Base-by-base conservation (phyloP, 1,139 yeast genomes). In the Scheffersomyces parashehatae region DNA sequence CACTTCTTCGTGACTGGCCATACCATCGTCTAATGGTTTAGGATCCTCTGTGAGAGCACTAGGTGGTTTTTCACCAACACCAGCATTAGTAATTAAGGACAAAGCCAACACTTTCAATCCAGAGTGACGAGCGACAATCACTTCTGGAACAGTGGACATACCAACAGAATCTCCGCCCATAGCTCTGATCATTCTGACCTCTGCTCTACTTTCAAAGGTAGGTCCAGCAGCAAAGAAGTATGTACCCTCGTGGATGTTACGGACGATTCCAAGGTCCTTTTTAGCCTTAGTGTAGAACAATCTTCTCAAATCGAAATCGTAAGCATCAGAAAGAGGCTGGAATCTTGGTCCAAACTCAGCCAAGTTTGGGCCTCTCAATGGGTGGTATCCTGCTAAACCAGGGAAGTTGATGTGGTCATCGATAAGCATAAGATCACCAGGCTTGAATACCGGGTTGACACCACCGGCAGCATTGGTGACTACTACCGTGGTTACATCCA, bases 391-490 rank as follows among this genome's bases (percentile, higher is more conserved):
- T 2, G 93, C 83, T 49, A 93, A 72, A 0, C 99, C 98, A 0
- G 97, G 96, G 48, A 91, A 63, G 62, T 90, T 90, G 56, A 93
- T 78, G 63, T 93, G 99, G 60, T 90, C 98, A 53, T 79, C 79
- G 47, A 93, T 79, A 42, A 93, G 75, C 97, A 93, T 91, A 54
- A 93, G 70, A 60, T 93, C 98, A 20, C 98, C 97, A 1, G 93
- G 88, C 43, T 74, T 75, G 63, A 68, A 91, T 1, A 59, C 59
- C 2, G 78, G 65, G 58, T 88, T 86, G 35, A 86, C 65, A 1
- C 97, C 97, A 30, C 98, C 99, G 2, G 97, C 96, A 1, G 98
- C 98, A 64, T 93, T 93, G 20, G 98, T 93, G 3, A 84, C 96
- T 29, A 93, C 72, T 36, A 91, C 70, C 4, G 74, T 72, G 35